Conservation (phyloP, 2,329 filamentous ascomycete species). For the Alternaria sp. region DNA sequence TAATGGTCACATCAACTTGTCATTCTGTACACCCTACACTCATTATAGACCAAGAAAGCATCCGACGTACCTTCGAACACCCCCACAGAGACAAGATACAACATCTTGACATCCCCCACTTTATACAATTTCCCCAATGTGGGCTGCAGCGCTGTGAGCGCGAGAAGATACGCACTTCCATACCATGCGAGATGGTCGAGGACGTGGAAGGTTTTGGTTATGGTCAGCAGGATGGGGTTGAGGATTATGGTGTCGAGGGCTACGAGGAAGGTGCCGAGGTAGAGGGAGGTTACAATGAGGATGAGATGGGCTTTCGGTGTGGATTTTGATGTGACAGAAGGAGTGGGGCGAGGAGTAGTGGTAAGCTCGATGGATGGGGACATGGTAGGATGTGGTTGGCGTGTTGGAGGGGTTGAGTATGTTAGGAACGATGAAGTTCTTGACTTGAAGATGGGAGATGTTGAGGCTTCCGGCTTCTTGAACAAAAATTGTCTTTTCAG, state of each 20-base stretch:
- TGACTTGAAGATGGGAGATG: not conserved
- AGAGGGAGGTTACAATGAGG: constrained; percentile 7
- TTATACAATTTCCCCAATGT: constrained; percentile 50
- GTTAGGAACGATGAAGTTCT: not conserved
- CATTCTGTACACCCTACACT: constrained; percentile 3
- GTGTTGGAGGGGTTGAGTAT: not conserved
- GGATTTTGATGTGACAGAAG: not conserved
- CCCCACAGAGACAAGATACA: constrained; percentile 50
- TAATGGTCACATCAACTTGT: not conserved
- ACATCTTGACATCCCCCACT: constrained; percentile 52
- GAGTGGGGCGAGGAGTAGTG: not conserved
- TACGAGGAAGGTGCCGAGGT: constrained; percentile 18
- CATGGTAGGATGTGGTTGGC: not conserved
- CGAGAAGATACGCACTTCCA: constrained; percentile 35
- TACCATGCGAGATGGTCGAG: constrained; percentile 50
- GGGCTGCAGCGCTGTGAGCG: constrained; percentile 36
- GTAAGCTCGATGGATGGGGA: not conserved
- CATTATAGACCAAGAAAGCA: not conserved
- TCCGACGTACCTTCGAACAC: constrained; percentile 45
- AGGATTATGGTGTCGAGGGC: constrained; percentile 49
- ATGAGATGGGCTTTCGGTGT: not conserved
- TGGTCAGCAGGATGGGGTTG: constrained; percentile 48
- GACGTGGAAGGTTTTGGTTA: constrained; percentile 48
- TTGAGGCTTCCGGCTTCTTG: not conserved
- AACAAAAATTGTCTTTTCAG: not conserved